These are phyloP conservation scores for Tetrahymena thermophila DNA, from an alignment of 73 alveolate species.

Conservation along the genomic window DNA sequence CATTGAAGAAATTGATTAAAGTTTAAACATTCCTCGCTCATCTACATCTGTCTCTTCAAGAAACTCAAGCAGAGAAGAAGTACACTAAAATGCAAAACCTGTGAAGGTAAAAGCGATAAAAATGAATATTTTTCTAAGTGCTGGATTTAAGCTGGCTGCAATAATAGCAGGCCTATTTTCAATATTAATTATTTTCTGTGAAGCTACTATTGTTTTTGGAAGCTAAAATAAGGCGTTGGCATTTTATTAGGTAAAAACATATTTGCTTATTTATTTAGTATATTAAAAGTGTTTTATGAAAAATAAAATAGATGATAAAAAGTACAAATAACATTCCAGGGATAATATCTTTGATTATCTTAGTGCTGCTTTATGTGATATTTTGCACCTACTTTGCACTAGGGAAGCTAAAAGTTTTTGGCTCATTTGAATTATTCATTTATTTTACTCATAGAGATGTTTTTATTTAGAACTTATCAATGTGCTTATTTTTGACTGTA, in stretches of 20 bases:
- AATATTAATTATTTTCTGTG: background rate
- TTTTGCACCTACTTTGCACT: background rate
- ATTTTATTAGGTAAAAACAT: background rate
- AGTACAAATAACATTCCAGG: background rate
- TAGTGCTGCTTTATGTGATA: background rate
- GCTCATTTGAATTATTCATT: background rate
- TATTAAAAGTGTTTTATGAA: too few relatives aligned
- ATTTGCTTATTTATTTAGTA: background rate
- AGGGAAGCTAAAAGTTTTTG: background rate
- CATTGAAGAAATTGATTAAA: background rate
- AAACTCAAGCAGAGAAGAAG: background rate
- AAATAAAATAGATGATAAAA: background rate
- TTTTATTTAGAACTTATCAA: background rate
- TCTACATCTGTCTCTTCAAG: background rate
- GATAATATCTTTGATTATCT: background rate
- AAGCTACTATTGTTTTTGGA: background rate
- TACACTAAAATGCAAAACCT: background rate
- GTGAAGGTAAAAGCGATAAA: background rate
- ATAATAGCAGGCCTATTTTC: background rate
- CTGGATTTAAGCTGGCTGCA: background rate
- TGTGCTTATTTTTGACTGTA: background rate
- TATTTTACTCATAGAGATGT: background rate
- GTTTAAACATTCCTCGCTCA: background rate
- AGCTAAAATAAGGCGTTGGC: background rate
- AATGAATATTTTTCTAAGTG: background rate